These are phyloP conservation scores for Alisma plantagoaquatica DNA, from an alignment of 106 monocot species.

Conservation along the genomic window DNA sequence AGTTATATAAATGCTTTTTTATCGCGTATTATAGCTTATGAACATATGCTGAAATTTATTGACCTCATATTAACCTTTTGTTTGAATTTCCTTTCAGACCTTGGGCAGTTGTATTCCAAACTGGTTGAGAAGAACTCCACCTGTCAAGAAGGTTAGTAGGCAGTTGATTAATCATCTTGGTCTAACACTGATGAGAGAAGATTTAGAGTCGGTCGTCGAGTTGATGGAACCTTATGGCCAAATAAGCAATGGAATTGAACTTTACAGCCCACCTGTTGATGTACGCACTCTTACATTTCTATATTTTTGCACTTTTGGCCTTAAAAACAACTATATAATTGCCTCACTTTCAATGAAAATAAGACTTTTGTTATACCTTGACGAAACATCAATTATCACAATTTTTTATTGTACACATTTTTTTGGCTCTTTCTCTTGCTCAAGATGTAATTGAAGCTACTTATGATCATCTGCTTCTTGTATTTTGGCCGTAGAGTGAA, in stretches of 20 bases:
- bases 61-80: too few species aligned
- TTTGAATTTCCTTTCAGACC: conserved; percentile 27
- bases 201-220: conserved; percentile 70
- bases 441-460: too few species aligned
- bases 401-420: background rate
- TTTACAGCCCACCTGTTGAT: conserved; percentile 56
- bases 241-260: conserved; percentile 84
- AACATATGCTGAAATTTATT: too few species aligned
- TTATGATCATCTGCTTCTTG: too few species aligned
- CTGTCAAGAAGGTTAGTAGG: conserved; percentile 36
- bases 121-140: conserved; percentile 51
- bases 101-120: conserved; percentile 38
- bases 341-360: too few species aligned
- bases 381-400: too few species aligned
- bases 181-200: conserved; percentile 53
- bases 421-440: background rate
- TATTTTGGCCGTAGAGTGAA: too few species aligned
- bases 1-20: too few species aligned
- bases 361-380: too few species aligned
- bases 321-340: background rate
- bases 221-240: conserved; percentile 92
- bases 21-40: too few species aligned
- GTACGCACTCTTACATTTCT: conserved; percentile 32
- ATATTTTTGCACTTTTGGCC: background rate
- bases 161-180: conserved; percentile 68